Percentiles rank a stretch among this genome's conserved stretches.
Evolutionary conservation across 768 basidiomycete genomes (phyloP).

Genomic region (Daedalea quercina): DNA sequence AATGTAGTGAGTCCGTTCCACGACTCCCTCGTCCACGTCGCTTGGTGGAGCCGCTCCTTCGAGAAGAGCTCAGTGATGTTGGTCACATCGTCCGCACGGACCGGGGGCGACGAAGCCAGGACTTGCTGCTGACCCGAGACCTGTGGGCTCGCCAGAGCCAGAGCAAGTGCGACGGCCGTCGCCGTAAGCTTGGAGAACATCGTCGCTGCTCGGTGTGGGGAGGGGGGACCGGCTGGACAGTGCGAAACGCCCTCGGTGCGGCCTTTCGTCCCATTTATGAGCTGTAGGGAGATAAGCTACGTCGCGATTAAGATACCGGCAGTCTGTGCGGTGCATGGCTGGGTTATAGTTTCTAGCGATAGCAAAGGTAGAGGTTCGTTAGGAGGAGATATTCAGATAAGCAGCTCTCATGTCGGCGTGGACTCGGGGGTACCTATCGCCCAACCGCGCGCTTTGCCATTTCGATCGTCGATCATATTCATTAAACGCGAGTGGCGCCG

Average conservation of each 20-base stretch:
- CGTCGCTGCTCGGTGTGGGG: neutral
- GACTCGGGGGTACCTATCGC: too few species aligned
- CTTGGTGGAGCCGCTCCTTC: neutral
- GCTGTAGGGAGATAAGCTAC: neutral
- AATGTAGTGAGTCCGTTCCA: constrained; percentile 25
- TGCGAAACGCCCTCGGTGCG: neutral
- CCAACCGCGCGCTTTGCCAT: too few species aligned
- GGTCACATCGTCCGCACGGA: neutral
- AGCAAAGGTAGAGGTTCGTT: neutral
- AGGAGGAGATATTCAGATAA: neutral
- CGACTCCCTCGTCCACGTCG: constrained; percentile 11
- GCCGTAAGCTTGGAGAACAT: neutral
- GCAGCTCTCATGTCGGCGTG: neutral
- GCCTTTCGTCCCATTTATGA: neutral
- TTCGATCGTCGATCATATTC: too few species aligned
- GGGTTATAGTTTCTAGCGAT: neutral
- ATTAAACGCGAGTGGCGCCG: too few species aligned
- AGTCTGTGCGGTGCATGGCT: neutral
- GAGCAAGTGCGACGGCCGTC: neutral
- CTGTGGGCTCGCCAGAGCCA: neutral
- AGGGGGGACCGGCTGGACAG: neutral
- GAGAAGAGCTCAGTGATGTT: constrained; percentile 4
- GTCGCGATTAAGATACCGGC: neutral
- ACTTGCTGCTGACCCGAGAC: neutral
- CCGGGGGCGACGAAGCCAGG: neutral